Evolutionary conservation across 2,329 filamentous ascomycete genomes (phyloP), one percentile per base, ranked within the genome.

Genomic region (Fonsecaea nubica): DNA sequence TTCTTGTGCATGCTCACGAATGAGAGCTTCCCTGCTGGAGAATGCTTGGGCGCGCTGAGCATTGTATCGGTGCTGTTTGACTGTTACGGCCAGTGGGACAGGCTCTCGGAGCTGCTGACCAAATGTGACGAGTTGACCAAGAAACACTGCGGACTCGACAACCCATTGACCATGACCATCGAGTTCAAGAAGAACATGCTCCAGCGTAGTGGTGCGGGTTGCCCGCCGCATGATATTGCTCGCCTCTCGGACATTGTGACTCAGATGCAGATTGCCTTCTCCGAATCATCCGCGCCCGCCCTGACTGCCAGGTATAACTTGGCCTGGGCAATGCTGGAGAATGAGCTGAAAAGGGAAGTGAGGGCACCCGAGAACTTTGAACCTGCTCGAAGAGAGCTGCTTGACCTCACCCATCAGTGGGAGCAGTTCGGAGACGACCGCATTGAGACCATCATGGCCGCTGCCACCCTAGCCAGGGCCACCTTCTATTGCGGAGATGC

Each of bases 251-350:
- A 63, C 18, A 56, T 69, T 32, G 30, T 61, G 21, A 12, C 32
- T 53, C 32, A 63, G 13, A 62, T 66, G 63, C 9, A 45, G 15
- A 21, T 32, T 7, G 10, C 7, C 21, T 65, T 62, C 38, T 59
- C 62, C 13, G 48, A 58, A 12, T 63, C 61, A 7, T 58, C 21
- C 18, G 62, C 62, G 32, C 63, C 62, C 4, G 65, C 63, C 7
- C 58, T 69, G 58, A 64, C 62, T 5, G 68, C 68, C 9, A 58
- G 60, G 32, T 69, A 65, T 35, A 58, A 69, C 36, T 12, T 67
- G 36, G 68, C 65, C 15, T 69, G 68, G 68, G 68, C 68, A 8
- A 61, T 61, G 62, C 59, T 67, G 33, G 68, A 69, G 55, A 66
- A 66, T 40, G 64, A 63, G 50, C 38, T 66, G 64, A 66, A 60